Base-by-base conservation (phyloP, 164 flowering plant genomes). In the Liquidambar formosana region DNA sequence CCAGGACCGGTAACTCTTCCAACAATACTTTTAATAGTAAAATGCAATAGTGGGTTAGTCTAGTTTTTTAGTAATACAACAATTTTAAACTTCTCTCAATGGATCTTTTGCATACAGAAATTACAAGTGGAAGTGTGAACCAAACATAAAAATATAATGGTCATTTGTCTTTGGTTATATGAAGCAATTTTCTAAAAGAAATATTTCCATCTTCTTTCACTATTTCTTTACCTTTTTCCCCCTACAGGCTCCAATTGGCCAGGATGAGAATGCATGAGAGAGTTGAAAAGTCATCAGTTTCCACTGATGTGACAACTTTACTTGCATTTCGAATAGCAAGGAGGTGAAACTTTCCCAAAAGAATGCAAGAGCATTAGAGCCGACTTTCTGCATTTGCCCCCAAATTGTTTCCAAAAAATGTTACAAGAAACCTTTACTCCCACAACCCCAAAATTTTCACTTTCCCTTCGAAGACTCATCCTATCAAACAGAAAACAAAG, bases 1-100 rank as follows among this genome's bases (percentile, higher is more conserved):
- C 86, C 88, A 23, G 79, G 76, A 68, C 83, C 82, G 59, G 88
- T 82, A 79, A 82, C 8, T 8, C 41, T 51, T 52, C 59, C 19
- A 12, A 63, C 23, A 16, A 44, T 27, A 48, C 45, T 21, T 64
- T 64, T 22, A 45, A 63, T 46, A 22, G 5, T 19, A 14, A 11
- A 14, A 63, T n/a, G 41, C 5, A 19, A 61, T n/a, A 16, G 14
- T 12, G 16, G 16, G n/a, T 16, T 5, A 15, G 53, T 18, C n/a
- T 49, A 49, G 2, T 49, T 33, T 33, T 33, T 33, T 6, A 33
- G 41, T 33, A 33, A 33, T 6, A 33, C 6, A 33, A 33, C 2
- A 33, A n/a, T n/a, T n/a, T n/a, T n/a, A n/a, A n/a, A n/a, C n/a
- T n/a, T n/a, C n/a, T n/a, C n/a, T n/a, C n/a, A n/a, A n/a, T n/a